phyloP scores from a whole-genome alignment of 2,329 filamentous ascomycete genomes.

The Aureobasidium sp. region DNA sequence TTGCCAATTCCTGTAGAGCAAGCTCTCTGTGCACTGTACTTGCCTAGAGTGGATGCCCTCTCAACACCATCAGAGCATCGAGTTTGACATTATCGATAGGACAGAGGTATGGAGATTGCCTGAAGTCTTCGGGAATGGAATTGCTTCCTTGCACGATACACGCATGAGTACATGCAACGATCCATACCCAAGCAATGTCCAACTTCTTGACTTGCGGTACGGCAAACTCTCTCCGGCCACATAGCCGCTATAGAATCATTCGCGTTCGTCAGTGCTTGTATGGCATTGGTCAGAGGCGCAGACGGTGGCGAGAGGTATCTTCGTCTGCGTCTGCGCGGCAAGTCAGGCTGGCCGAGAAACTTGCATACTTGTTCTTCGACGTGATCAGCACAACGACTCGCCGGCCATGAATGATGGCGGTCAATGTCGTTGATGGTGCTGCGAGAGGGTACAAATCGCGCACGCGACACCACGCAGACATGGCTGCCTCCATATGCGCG shows the following conservation, averaged over 20 bases:
- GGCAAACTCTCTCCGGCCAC: slow-evolving; percentile 51
- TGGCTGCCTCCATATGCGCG: slow-evolving; percentile 57
- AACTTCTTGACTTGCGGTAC: slow-evolving; percentile 56
- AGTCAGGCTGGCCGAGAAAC: too few relatives aligned
- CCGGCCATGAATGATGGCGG: not conserved
- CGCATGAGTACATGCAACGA: slow-evolving; percentile 57
- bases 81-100: slow-evolving; percentile 43
- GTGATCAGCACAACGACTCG: not conserved
- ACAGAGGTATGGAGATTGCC: slow-evolving; percentile 57
- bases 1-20: not conserved
- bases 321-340: too few relatives aligned
- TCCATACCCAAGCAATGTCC: slow-evolving; percentile 61
- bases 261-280: too few relatives aligned
- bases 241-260: too few relatives aligned
- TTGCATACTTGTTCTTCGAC: not conserved
- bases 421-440: too few relatives aligned
- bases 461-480: slow-evolving; percentile 49
- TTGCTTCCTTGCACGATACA: slow-evolving; percentile 57
- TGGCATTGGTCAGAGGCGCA: too few relatives aligned
- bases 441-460: too few relatives aligned
- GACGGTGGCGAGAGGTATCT: too few relatives aligned
- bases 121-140: slow-evolving; percentile 48
- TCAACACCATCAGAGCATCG: not conserved
- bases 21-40: not conserved
- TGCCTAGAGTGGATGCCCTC: not conserved